Base-by-base conservation (phyloP, 2,329 filamentous ascomycete genomes). In the Zelopaecilomyces penicillatus region DNA sequence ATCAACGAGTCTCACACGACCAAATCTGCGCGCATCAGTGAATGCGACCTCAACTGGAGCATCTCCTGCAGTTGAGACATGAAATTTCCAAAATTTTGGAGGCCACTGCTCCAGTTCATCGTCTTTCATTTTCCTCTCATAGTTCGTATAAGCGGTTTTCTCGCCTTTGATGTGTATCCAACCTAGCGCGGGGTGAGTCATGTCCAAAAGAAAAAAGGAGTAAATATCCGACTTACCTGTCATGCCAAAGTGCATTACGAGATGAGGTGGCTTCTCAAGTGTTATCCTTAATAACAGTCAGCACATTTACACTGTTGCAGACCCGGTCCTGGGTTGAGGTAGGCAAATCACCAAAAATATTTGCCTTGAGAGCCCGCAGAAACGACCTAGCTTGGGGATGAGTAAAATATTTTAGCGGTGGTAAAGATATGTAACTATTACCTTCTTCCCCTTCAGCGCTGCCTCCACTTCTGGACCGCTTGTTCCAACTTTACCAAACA, bases 401-500 rank as follows among this genome's bases (percentile, higher is more conserved):
- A 11, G 33, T 30, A 8, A 19, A 30, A 3, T 8, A 19, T 19
- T 19, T 3, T 19, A 19, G 19, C 19, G 19, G 19, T 19, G 19
- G 19, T 19, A 9, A 5, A 28, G 30, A 29, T 6, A 11, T 10
- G 30, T 2, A 6, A 5, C 11, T 31, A 48, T 37, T 46, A 71
- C 70, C 58, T 80, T 87, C 57, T 85, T 91, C 4, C 87, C 88
- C 4, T 74, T 74, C 58, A 96, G 71, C 1, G 84, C 81, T 44
- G 78, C 75, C 54, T 86, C 73, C 50, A 98, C 89, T 30, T 83
- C 84, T 0, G 77, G 64, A 1, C 83, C 87, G 12, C 77, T 87
- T 0, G 86, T 94, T 30, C 90, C 89, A 19, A 82, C 89, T 65
- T 97, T 96, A 54, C 90, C 89, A 64, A 90, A 98, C 5, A 98